Evolutionary conservation across 2,329 filamentous ascomycete species (phyloP), one percentile per base, ranked within the genome.

Genomic region (Emergomyces orientalis): DNA sequence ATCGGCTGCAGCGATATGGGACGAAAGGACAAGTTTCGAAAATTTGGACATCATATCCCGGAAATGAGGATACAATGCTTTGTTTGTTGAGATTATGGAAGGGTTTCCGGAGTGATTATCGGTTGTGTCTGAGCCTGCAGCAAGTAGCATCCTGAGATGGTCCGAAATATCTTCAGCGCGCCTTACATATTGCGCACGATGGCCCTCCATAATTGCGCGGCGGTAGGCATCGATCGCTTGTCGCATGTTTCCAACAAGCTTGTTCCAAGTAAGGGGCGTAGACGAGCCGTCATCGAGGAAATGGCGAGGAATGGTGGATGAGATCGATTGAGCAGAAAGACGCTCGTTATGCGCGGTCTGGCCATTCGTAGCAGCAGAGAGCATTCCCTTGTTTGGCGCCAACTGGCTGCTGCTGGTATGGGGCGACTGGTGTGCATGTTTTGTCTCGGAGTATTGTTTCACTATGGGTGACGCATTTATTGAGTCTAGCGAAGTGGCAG

Each of bases 11-110:
- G 94, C 94, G 73, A 99, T 97, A 73, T 99, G 94, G 17, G 94
- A 97, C 2, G 94, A 99, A 58, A 99, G 87, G 54, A 99, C 94
- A 11, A 99, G 82, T 75, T 99, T 99, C n/a, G 94, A 97, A 75
- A 99, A 99, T 70, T 96, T 92, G 54, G 94, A 97, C 94, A 99
- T 99, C 87, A 97, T 97, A 73, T 97, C 94, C 61, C 94, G 84
- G 77, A 99, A 99, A 76, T 97, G 92, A 30, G 94, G 94, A 72
- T 97, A 97, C 19, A 99, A 80, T 0, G 91, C 90, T 75, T 97
- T 97, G 80, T 99, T 99, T 5, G 91, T 95, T 7, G 92, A 97
- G 64, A 99, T 99, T 71, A 99, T 97, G n/a, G 94, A 97, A 4
- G 94, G 94, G 69, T 97, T 96, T 51, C 94, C 94, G 25, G 94